Conservation (phyloP, 345 rosid genomes). For the Psidium guajava region DNA sequence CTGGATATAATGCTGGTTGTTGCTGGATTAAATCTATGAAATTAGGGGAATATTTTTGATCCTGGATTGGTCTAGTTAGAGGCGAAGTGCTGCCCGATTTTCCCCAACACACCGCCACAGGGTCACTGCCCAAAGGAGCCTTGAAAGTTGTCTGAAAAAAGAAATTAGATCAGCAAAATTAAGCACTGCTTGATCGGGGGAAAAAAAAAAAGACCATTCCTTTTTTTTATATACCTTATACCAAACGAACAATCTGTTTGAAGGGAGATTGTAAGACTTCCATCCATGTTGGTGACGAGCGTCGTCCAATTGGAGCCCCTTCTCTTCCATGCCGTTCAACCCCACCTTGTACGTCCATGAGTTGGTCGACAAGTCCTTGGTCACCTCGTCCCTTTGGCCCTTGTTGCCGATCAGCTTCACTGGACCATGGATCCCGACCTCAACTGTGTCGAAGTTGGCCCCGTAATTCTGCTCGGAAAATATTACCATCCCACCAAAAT, state of each 20-base stretch:
- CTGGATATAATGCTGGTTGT: too few relatives aligned
- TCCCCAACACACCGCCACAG: slow-evolving; percentile 53
- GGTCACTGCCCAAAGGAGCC: slow-evolving; percentile 45
- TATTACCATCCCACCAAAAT: neutral
- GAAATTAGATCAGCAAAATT: neutral
- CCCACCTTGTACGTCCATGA: slow-evolving; percentile 53
- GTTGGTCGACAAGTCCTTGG: slow-evolving; percentile 14
- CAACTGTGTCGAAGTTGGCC: neutral
- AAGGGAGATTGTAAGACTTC: slow-evolving; percentile 14
- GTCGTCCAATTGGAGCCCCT: slow-evolving; percentile 4
- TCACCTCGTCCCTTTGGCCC: neutral
- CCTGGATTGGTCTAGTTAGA: too few relatives aligned
- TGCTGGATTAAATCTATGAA: too few relatives aligned
- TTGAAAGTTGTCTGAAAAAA: slow-evolving; percentile 30
- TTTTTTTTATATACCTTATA: slow-evolving; percentile 33
- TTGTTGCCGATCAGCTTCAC: slow-evolving; percentile 11
- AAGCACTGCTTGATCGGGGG: too few relatives aligned
- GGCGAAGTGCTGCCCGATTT: slow-evolving; percentile 71
- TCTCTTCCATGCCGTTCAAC: slow-evolving; percentile 20
- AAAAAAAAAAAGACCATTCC: neutral
- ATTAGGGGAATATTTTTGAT: too few relatives aligned
- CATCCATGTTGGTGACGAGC: slow-evolving; percentile 4
- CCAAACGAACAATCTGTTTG: slow-evolving; percentile 32
- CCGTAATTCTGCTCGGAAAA: slow-evolving; percentile 22
- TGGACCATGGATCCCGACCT: slow-evolving; percentile 21